Conservation (phyloP, 2,329 filamentous ascomycete genomes). For the Colletotrichum somersetense region DNA sequence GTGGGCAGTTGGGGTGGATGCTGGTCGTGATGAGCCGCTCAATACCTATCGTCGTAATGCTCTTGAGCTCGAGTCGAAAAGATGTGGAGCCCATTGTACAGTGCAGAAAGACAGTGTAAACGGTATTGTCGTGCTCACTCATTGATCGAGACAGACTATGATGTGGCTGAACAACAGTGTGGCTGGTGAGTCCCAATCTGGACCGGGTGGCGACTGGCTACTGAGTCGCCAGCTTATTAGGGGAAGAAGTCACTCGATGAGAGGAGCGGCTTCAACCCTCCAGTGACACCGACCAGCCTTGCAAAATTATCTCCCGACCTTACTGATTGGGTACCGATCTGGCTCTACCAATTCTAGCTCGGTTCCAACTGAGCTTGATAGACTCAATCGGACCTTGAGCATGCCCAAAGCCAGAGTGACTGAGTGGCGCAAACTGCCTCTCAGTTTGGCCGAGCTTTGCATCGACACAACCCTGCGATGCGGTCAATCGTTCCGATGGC, state of each 20-base stretch:
- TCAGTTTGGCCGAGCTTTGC: constrained; percentile 86
- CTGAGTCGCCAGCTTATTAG: constrained; percentile 25
- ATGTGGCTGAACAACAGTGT: constrained; percentile 8
- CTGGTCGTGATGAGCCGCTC: constrained; percentile 32
- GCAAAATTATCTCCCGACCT: neutral
- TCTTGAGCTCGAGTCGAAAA: constrained; percentile 23
- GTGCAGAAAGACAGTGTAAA: constrained; percentile 17
- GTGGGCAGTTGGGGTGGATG: constrained; percentile 44
- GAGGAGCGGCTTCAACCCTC: constrained; percentile 3
- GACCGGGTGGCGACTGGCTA: constrained; percentile 21
- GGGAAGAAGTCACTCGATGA: constrained; percentile 1
- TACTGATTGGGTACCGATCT: neutral
- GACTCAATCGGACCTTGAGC: neutral
- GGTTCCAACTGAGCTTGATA: neutral
- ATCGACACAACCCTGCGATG: constrained; percentile 95
- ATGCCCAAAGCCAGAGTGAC: constrained; percentile 65
- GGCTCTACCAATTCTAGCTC: neutral
- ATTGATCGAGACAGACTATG: neutral
- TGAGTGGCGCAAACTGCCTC: constrained; percentile 89
- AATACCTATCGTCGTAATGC: constrained; percentile 29
- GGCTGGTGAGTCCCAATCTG: constrained; percentile 6
- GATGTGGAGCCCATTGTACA: constrained; percentile 18
- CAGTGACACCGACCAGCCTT: neutral
- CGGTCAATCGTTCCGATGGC: constrained; percentile 97
- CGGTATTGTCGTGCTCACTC: neutral